Base-by-base conservation (phyloP, 116 monocot species). In the Papilionanthe hybrid region DNA sequence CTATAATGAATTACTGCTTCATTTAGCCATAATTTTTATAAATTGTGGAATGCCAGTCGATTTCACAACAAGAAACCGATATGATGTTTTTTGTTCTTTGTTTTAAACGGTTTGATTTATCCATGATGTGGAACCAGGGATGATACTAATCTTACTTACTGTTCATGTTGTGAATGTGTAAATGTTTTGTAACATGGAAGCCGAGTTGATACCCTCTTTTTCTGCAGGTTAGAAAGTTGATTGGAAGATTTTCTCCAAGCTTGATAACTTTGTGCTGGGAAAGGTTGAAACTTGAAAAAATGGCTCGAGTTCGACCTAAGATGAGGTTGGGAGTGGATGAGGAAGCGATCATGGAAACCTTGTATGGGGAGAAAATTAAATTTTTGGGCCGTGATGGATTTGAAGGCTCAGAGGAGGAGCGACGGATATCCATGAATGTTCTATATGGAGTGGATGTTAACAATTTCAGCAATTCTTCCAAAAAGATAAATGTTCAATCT, bases 371-470 rank as follows among this genome's bases (percentile, higher is more conserved):
- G 48, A 81, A 87, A 60, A 71, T 85, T 11, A 28, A 29, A 56
- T 63, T 44, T 65, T 77, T 91, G 48, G 29, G 29, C 4, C 17
- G 42, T 9, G 86, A 85, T 75, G 77, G 9, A 58, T 80, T 86
- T 48, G 87, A 87, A 9, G 81, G 88, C 19, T 94, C 86, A 0
- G 75, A 84, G 10, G 87, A 84, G 32, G 88, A 92, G 77, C 72
- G 43, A 72, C 75, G 60, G 63, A 90, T 92, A 25, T 90, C 83
- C 20, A 67, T 81, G 71, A 88, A 86, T 42, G 75, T 92, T 45
- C 76, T 82, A 1, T 76, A 76, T 73, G 73, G 8, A 44, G n/a
- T 17, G 20, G 57, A 28, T 29, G 44, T 7, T 22, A 42, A n/a
- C 9, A 73, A 22, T 73, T 42, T 73, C 5, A 44, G 1, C 19